These are phyloP conservation scores for Nicotiana obtusifolia DNA, from an alignment of 257 asterid genomes.

Conservation along the genomic window DNA sequence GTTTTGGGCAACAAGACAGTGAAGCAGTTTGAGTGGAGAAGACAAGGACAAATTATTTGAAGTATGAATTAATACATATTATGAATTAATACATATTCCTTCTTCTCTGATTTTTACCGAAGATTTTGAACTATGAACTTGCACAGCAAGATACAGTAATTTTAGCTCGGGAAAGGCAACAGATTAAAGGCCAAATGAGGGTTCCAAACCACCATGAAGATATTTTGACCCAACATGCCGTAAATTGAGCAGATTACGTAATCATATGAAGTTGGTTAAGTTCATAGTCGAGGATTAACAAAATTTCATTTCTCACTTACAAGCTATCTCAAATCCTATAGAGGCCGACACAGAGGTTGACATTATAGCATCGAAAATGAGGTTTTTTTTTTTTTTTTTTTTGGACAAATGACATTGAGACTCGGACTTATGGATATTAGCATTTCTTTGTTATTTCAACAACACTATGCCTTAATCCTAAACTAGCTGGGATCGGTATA, in stretches of 20 bases:
- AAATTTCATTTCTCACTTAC: not conserved
- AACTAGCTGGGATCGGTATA: not conserved
- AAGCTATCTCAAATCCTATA: not conserved
- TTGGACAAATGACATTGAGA: not conserved
- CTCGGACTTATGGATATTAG: not conserved
- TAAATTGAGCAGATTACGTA: slow-evolving; percentile 1
- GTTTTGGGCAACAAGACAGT: not conserved
- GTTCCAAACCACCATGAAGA: not conserved
- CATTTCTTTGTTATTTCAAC: not conserved
- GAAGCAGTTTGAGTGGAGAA: not conserved
- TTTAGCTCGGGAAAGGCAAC: not conserved
- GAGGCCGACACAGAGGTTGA: not conserved
- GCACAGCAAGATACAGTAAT: not conserved
- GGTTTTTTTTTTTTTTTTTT: not conserved
- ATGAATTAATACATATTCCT: not conserved
- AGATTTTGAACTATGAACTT: not conserved
- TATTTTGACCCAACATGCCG: not conserved
- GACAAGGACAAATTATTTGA: not conserved
- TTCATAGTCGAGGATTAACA: not conserved
- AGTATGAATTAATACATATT: not conserved
- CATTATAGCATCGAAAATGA: not conserved
- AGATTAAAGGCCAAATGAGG: not conserved
- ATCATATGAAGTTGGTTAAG: not conserved
- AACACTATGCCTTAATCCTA: not conserved
- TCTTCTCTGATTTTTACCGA: not conserved